Base-by-base conservation (phyloP, 2,329 filamentous ascomycete species). In the Cladophialophora psammophila region DNA sequence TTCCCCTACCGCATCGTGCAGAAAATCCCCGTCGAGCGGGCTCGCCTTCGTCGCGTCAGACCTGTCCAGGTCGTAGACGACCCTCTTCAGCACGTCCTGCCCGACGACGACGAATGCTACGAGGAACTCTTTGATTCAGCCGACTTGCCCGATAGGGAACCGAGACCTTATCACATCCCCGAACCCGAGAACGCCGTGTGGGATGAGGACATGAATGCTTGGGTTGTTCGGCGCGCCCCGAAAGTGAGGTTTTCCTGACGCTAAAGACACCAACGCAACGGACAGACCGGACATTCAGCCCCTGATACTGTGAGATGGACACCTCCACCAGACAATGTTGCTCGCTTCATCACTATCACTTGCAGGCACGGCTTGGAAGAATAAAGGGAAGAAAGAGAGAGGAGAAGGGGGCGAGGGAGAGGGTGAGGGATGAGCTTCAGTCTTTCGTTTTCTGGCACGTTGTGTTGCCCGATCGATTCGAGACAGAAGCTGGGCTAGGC, bases 191-290 rank as follows among this genome's bases (percentile, higher is more conserved):
- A 63, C 26, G 48, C 59, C 3, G 34, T 48, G n/a, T 69, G 64
- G 64, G 67, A 69, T 38, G 53, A 57, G 8, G 57, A 60, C 10
- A 32, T 61, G 36, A 20, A 56, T 9, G 67, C 67, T 13, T 69
- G 45, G 45, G 57, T 69, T 18, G 48, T 69, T 10, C 65, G 54
- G n/a, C 55, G 67, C n/a, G 36, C 58, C n/a, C 66, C 66, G 20
- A 42, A 55, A 18, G 66, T 68, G 15, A 31, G 63, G 10, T 68
- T 68, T 35, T 20, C 5, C 6, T 50, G 32, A 50, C 10, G 0
- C 8, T 26, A 26, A 26, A 26, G 26, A 26, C 26, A 26, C 26
- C 26, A 26, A 26, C 26, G 3, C 26, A 26, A 26, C 26, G 26
- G 26, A 3, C 26, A 26, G 26, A 26, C 26, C 26, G 26, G 26